These are phyloP conservation scores for Trichoderma reesei DNA, from an alignment of 495 filamentous ascomycete species.

Conservation along the genomic window DNA sequence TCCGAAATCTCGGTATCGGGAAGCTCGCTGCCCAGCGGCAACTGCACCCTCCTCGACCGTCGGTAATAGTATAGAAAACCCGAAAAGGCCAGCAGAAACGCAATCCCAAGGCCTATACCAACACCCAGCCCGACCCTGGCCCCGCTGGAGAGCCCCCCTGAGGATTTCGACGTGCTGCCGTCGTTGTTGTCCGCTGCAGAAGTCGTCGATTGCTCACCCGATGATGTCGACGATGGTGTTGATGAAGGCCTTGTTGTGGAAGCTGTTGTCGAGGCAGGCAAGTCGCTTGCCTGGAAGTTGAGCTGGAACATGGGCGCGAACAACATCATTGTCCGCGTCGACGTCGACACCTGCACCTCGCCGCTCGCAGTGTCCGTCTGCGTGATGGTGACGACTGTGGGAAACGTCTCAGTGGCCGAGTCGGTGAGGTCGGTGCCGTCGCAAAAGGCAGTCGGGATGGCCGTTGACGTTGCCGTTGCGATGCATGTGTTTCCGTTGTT, in stretches of 20 bases:
- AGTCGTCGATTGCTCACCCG: neutral
- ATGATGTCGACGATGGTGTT: neutral
- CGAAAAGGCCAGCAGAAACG: neutral
- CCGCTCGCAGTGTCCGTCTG: neutral
- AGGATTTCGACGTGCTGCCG: neutral
- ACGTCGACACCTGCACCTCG: neutral
- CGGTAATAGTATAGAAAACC: neutral
- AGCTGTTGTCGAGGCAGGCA: conserved; percentile 6
- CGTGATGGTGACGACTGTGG: conserved; percentile 8
- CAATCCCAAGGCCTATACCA: neutral
- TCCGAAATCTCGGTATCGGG: neutral
- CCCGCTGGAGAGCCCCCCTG: neutral
- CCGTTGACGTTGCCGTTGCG: conserved; percentile 19
- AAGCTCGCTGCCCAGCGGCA: neutral
- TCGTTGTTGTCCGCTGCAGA: neutral
- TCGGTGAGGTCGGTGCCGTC: conserved; percentile 17
- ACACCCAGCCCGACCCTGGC: conserved; percentile 8
- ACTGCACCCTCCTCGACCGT: no score
- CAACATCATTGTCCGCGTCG: conserved; percentile 20
- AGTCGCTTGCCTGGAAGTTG: conserved; percentile 26
- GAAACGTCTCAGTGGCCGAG: conserved; percentile 16
- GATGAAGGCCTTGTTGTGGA: neutral
- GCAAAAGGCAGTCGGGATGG: conserved; percentile 21
- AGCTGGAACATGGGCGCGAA: conserved; percentile 29
- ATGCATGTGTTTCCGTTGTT: conserved; percentile 27